Evolutionary conservation across 139 green algal species (phyloP), one percentile per base, ranked within the genome.

Genomic region (Edaphochlamys debaryana): DNA sequence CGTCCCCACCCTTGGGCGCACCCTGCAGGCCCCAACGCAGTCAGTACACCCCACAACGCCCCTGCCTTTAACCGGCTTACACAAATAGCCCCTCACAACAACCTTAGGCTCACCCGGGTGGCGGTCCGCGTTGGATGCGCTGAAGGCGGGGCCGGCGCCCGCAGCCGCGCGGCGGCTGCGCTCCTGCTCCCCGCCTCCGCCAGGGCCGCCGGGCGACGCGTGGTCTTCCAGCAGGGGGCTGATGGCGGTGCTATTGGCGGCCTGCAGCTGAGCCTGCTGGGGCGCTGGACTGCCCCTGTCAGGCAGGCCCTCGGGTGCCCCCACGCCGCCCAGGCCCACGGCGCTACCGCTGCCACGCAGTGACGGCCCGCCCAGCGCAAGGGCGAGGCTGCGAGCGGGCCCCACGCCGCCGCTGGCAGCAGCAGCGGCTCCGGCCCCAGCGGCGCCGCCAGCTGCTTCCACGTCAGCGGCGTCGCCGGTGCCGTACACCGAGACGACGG

Each of bases 181-280:
- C 58, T 32, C 73, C 73, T 69, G 56, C 7, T 34, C 48, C 4
- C 56, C 74, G 29, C 27, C 27, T 38, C 74, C 74, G 64, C 54
- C 38, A 29, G 25, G 25, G 56, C 56, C 17, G 56, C 25, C 56
- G 50, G 20, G 5, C 50, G 20, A 25, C 50, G 50, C 50, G 23
- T 32, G 56, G 19, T n/a, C n/a, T 38, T 27, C 27, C 3, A 45
- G n/a, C n/a, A 73, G 4, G 4, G 60, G 45, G 45, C 76, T 69
- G 19, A 77, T 60, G 34, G 79, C 79, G 1, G 79, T 77, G 50
- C 79, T 84, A 38, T 84, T 84, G 36, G 79, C 79, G 4, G 79
- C 79, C 50, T 60, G 79, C 20, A 84, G 66, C 37, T 68, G 66
- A 42, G 37, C n/a, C 67, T 45, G 30, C 50, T 69, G 67, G 4